Base-by-base conservation (phyloP, 2,329 filamentous ascomycete species). In the Neonectria punicea region DNA sequence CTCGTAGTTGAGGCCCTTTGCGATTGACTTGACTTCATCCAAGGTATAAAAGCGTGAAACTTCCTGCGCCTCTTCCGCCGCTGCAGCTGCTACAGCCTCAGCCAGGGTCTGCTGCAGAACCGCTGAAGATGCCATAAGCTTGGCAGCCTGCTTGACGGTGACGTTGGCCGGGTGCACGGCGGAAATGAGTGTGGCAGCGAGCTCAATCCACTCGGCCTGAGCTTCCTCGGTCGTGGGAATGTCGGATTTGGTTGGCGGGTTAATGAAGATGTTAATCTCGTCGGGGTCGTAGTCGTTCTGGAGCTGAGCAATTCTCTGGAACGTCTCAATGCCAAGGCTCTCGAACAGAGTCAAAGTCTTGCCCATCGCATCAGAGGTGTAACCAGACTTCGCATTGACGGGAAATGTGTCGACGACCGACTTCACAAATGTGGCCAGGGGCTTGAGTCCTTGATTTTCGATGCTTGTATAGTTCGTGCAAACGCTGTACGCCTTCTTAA, bases 391-490 rank as follows among this genome's bases (percentile, higher is more conserved):
- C 2, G n/a, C 2, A 4, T 39, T 32, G 18, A 39, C 11, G 9
- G 68, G 67, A 14, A 70, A 70, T 5, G 50, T 16, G 14, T 67
- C 58, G 18, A 61, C 46, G 16, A 70, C 25, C 2, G 34, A n/a
- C 14, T 83, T 76, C n/a, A 93, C 79, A 10, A 92, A 77, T 5
- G 84, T 76, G 18, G 83, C 75, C 44, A 93, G 76, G 3, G 90
- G 90, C 63, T 82, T 75, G 6, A 85, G 79, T 2, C 89, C 90
- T 11, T 83, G 74, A 47, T 84, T 77, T 67, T 85, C 84, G 54
- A 92, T 85, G 10, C 80, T 77, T 8, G 85, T 81, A 73, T 90
- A 86, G 70, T 93, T 83, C 76, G 91, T 85, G 73, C 91, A 93
- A 36, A 90, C 86, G 66, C 87, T 79, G 71, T 92, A 93, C 0